Evolutionary conservation across 768 basidiomycete genomes (phyloP), one percentile per base, ranked within the genome.

Genomic region (Tricholoma sp.): DNA sequence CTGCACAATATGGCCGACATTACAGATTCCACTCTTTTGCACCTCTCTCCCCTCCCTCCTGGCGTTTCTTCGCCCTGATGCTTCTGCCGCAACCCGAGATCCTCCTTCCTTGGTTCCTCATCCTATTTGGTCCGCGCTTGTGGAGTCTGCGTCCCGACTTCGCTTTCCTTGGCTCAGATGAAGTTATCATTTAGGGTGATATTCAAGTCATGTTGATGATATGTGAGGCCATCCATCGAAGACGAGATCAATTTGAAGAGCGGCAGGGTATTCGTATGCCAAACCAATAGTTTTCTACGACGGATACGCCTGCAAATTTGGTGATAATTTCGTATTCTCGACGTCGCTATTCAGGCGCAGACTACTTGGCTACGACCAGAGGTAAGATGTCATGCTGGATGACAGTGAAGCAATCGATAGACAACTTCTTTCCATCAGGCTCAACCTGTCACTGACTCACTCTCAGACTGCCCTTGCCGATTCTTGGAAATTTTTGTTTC

Each of bases 401-500:
- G 72, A 70, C 10, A 70, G 74, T 0, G 78, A 83, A 10, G 71
- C 72, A 4, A 72, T 83, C 12, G 81, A 89, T 60, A 82, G 78
- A 50, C 77, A 80, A 33, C 72, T 93, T 3, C 74, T 82, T 49
- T 83, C 86, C 1, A 83, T 95, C 68, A 97, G 96, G 68, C 79
- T 94, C 61, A 94, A 95, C 66, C 79, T 94, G 49, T 94, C 93
- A 1, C 74, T 97, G 37, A 76, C 89, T 18, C 88, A 96, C 62
- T 79, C 89, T 0, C 90, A 95, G 67, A 82, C 81, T 2, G 74
- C 83, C 1, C 76, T 93, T 45, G 81, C 88, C 0, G 83, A 89
- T 55, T 81, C 92, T 3, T 96, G 91, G 91, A 84, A 86, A 51
- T 76, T 78, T 44, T 69, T 96, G 44, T 74, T 94, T 42, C 80